A percentile compares a stretch with the other conserved stretches of the same genome.
Conservation (phyloP, 768 basidiomycete species). For the Tylopilus rubrobrunneus region DNA sequence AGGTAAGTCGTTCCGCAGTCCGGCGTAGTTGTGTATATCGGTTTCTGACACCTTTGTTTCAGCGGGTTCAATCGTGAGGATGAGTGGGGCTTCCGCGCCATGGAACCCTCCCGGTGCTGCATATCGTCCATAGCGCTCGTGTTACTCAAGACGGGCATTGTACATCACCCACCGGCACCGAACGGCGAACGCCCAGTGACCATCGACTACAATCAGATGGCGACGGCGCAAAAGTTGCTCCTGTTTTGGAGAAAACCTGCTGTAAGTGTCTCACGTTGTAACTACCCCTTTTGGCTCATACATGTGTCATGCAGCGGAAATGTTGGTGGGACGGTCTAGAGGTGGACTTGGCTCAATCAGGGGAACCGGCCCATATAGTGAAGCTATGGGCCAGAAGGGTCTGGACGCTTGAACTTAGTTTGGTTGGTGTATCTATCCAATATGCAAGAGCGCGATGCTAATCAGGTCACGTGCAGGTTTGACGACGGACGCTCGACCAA, state of each 20-base stretch:
- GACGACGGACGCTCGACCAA: conserved; percentile 1
- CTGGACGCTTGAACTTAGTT: conserved; percentile 95
- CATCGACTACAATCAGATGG: conserved; percentile 90
- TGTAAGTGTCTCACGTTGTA: conserved; percentile 48
- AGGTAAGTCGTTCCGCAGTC: conserved; percentile 50
- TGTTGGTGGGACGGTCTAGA: conserved; percentile 99
- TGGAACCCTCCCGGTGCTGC: conserved; percentile 95
- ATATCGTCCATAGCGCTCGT: conserved; percentile 98
- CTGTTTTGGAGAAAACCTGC: conserved; percentile 99
- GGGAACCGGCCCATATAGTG: conserved; percentile 51
- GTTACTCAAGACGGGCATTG: conserved; percentile 94
- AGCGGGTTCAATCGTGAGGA: conserved; percentile 97
- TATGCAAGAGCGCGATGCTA: neutral
- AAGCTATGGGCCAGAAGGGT: conserved; percentile 97
- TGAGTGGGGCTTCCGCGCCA: conserved; percentile 94
- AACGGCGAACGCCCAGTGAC: conserved; percentile 69
- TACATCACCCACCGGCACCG: conserved; percentile 53
- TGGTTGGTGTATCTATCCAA: conserved; percentile 48
- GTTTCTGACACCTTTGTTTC: conserved; percentile 10
- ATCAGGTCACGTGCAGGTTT: conserved; percentile 16
- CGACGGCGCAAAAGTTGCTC: conserved; percentile 93
- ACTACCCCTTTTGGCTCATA: neutral
- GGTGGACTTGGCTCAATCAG: conserved; percentile 68
- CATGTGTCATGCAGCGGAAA: conserved; percentile 65
- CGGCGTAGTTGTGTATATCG: neutral